phyloP scores from a whole-genome alignment of 2,329 filamentous ascomycete species.

The Ceratocystis alfenasii region DNA sequence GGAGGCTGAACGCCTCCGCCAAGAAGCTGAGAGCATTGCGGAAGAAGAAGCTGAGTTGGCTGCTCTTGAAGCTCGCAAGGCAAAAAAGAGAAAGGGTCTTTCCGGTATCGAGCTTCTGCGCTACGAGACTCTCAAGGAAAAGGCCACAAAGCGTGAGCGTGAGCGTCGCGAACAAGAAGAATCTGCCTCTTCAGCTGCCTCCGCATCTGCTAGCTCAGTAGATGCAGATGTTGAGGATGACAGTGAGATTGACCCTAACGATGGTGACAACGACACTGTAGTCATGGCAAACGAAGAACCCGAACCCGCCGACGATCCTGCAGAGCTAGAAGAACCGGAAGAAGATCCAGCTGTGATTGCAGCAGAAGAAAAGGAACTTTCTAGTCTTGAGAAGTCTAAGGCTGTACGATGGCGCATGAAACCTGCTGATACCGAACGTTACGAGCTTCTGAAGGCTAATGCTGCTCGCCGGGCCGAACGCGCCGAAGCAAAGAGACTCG shows the following conservation, averaged over 20 bases:
- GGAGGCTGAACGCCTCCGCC: constrained; percentile 11
- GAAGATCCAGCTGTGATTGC: constrained; percentile 18
- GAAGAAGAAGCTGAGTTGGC: constrained; percentile 17
- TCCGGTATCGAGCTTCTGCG: constrained; percentile 8
- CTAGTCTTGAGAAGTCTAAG: constrained; percentile 11
- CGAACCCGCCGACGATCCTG: not conserved
- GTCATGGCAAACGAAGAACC: constrained; percentile 20
- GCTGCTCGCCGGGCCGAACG: constrained; percentile 17
- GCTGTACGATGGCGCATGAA: constrained; percentile 11
- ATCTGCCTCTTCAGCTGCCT: constrained; percentile 19
- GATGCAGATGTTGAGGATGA: constrained; percentile 20
- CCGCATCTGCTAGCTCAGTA: constrained; percentile 4
- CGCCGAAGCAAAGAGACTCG: constrained; percentile 13
- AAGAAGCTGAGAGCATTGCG: constrained; percentile 9
- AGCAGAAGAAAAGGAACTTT: constrained; percentile 17
- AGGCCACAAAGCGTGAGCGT: constrained; percentile 14
- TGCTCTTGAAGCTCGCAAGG: constrained; percentile 14
- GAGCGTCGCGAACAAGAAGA: constrained; percentile 17
- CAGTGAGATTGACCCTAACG: constrained; percentile 12
- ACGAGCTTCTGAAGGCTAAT: constrained; percentile 12
- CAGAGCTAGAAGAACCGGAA: constrained; percentile 19
- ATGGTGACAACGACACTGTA: constrained; percentile 21
- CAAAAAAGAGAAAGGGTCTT: constrained; percentile 9
- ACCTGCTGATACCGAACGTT: constrained; percentile 11
- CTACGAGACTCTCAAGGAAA: constrained; percentile 14